These are phyloP conservation scores for Aphanomyces invadans DNA, from an alignment of 352 stramenopile species.

Conservation along the genomic window DNA sequence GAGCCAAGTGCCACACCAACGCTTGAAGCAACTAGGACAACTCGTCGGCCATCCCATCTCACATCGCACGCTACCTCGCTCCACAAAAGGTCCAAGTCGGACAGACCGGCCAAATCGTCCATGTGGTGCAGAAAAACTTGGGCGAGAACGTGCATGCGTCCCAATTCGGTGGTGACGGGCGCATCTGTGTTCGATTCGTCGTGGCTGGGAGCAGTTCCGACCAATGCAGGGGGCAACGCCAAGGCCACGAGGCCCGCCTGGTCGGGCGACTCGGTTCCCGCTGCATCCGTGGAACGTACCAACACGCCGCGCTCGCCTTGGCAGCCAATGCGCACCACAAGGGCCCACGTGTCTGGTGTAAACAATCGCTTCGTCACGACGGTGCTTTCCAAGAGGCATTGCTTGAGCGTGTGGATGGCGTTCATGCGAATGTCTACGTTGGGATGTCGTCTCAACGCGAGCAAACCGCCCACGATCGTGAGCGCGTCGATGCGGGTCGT, in stretches of 20 bases:
- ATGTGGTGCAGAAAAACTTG: constrained; percentile 12
- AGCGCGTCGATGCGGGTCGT: not conserved
- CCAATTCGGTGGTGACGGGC: not conserved
- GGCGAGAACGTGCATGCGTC: constrained; percentile 1
- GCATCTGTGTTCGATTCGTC: too few species aligned
- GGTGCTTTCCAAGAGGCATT: not conserved
- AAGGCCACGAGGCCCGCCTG: not conserved
- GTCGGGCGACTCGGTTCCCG: not conserved
- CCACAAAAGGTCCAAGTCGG: not conserved
- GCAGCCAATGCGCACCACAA: not conserved
- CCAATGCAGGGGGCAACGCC: too few species aligned
- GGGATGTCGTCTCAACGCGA: not conserved
- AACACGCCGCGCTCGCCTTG: too few species aligned
- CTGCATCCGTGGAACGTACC: too few species aligned
- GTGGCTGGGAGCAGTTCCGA: too few species aligned
- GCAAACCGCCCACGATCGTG: not conserved
- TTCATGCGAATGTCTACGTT: not conserved
- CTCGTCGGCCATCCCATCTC: not conserved
- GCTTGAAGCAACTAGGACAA: not conserved
- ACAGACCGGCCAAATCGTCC: not conserved
- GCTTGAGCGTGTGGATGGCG: not conserved
- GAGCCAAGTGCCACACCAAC: not conserved
- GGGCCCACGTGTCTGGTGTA: not conserved
- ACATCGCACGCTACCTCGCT: not conserved
- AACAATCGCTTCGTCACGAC: not conserved